Conservation (phyloP, 306 rosid genomes). For the Hylodesmum podocarpum region DNA sequence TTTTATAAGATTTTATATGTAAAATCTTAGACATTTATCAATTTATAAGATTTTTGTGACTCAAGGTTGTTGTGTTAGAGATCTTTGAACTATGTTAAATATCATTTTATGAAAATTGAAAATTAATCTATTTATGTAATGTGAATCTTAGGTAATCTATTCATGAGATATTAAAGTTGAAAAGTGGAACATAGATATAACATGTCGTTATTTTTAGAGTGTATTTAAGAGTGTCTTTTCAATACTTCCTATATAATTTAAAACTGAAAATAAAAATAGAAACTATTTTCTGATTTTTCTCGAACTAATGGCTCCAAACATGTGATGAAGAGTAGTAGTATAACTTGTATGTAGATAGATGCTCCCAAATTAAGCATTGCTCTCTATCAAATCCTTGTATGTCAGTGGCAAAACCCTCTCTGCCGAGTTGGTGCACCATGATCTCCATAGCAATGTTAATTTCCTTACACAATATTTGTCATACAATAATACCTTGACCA, state of each 20-base stretch:
- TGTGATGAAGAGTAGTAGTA: not conserved
- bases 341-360: not conserved
- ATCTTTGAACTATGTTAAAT: not conserved
- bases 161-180: no score
- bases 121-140: not conserved
- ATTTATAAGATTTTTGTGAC: not conserved
- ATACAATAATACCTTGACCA: not conserved
- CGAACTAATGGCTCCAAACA: not conserved
- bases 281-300: not conserved
- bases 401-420: not conserved
- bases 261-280: not conserved
- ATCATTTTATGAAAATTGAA: no score
- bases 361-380: not conserved
- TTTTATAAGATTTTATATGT: no score
- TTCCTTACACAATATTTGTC: not conserved
- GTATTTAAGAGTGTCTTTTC: no score
- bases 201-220: no score
- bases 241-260: not conserved
- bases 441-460: not conserved
- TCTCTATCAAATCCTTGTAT: not conserved
- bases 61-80: not conserved
- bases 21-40: no score
- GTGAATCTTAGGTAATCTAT: not conserved
- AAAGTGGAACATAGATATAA: no score
- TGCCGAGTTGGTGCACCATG: not conserved